Percentiles rank a stretch among this genome's conserved stretches.
phyloP scores from a whole-genome alignment of 2,329 filamentous ascomycete species.

The Exophiala viscosa region DNA sequence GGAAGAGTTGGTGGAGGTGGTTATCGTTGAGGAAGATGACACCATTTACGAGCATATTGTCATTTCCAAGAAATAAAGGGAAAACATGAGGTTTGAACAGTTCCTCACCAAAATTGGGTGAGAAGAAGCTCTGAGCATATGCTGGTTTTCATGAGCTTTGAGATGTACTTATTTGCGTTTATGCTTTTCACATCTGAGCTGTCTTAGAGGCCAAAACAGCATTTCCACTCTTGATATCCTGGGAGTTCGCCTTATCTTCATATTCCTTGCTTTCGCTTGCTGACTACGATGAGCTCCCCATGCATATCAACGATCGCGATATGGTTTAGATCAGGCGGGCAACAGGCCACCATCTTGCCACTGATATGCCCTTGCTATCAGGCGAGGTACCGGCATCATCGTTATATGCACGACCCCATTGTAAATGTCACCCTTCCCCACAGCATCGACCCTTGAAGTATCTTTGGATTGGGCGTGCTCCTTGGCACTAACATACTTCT shows the following conservation, averaged over 20 bases:
- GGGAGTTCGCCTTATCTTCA: no score
- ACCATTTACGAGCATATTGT: neutral
- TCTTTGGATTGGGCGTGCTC: neutral
- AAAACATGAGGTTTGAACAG: neutral
- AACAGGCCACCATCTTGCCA: neutral
- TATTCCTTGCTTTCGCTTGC: no score
- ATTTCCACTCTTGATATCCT: no score
- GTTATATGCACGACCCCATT: neutral
- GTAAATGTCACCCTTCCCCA: constrained; percentile 16
- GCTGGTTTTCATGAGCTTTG: neutral
- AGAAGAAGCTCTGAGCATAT: no score
- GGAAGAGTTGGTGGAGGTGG: constrained; percentile 6
- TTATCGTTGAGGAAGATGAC: neutral
- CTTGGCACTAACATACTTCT: neutral
- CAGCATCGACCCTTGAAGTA: neutral
- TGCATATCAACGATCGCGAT: neutral
- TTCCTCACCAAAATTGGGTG: neutral
- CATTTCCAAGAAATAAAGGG: neutral
- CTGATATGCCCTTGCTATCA: neutral
- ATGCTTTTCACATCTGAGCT: no score
- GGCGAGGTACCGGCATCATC: neutral
- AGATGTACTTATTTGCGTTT: neutral
- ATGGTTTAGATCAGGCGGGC: neutral
- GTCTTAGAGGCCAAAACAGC: no score
- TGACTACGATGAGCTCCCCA: neutral